Evolutionary conservation across 306 rosid genomes (phyloP), one percentile per base, ranked within the genome.

Genomic region (Ammopiptanthus mongolicus): DNA sequence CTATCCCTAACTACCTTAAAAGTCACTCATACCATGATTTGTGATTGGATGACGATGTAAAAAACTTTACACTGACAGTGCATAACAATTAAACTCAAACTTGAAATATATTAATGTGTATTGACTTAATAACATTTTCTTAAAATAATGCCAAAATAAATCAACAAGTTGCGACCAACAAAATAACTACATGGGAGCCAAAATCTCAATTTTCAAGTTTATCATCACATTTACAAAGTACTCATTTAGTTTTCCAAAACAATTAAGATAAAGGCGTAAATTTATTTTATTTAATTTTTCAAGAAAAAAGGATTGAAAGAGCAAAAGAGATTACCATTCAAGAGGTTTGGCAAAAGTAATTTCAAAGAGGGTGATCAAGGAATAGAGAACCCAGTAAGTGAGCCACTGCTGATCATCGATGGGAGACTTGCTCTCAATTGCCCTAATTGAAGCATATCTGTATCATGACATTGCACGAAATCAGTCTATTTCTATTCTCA

Each of bases 341-440:
- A 96, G 84, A 41, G 88, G 44, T 79, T 88, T 96, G 75, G 85
- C 84, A 77, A 96, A 92, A 56, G 99, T 96, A 69, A 96, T 97
- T 83, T 96, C 99, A 75, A 90, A 71, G 56, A 96, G 93, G 4
- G 99, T 96, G 68, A 96, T 91, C 91, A 96, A 48, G 41, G 99
- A 96, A 76, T 96, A 87, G 5, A 96, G 96, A 77, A 96, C 89
- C 99, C 99, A 96, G 68, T 96, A 96, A 39, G 97, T 96, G 42
- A 92, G 94, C 99, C 99, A 96, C 59, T 96, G 99, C 71, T 88
- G 99, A 84, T 96, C 99, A 66, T 96, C 99, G 15, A 87, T 34
- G 29, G 87, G 83, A 60, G 97, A 89, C 80, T 92, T 91, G 65
- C 89, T 90, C 76, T 96, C 99, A 78, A 92, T 96, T 67, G 98